Evolutionary conservation across 2,329 filamentous ascomycete genomes (phyloP), one percentile per base, ranked within the genome.

Genomic region (Cryphonectria parasitica): DNA sequence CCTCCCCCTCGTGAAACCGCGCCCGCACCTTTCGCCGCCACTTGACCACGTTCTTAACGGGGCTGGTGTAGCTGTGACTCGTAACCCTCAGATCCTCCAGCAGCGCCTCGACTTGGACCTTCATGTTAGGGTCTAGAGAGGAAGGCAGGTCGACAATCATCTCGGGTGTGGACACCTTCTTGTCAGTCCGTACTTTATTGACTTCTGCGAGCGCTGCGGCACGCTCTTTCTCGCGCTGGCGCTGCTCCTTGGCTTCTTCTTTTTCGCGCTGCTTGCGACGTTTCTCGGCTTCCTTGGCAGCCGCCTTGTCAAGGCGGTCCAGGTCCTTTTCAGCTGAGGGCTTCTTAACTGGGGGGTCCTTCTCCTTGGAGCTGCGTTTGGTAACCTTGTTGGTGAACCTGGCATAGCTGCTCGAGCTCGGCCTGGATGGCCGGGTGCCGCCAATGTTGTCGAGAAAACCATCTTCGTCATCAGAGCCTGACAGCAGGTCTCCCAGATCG

Each of bases 101-200:
- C n/a, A 90, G 80, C 0, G 82, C 78, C 68, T 85, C 80, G 6
- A 87, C 78, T 63, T 87, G 85, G 1, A 83, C 78, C 34, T 77
- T 82, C 34, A 85, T 77, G 0, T 79, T 82, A 0, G 83, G 78
- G 31, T 86, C 80, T 1, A 95, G 80, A 1, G 84, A 85, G 0
- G 81, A 79, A 0, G 92, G 87, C 34, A 95, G 82, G 74, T 93
- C 88, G 1, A 94, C 85, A 66, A 95, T 90, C 92, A 96, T 95
- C 78, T 96, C 92, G 0, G 86, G 86, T 0, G 89, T 88, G 0
- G 92, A 91, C 0, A 90, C 82, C 74, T 92, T 93, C 80, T 93
- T 94, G 80, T 94, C 90, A 0, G 88, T 89, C 66, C 89, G 89
- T 13, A 90, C 81, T 76, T 91, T 93, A 80, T 95, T 95, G 58